Base-by-base conservation (phyloP, 331 rosid genomes). In the Ulmus americana region DNA sequence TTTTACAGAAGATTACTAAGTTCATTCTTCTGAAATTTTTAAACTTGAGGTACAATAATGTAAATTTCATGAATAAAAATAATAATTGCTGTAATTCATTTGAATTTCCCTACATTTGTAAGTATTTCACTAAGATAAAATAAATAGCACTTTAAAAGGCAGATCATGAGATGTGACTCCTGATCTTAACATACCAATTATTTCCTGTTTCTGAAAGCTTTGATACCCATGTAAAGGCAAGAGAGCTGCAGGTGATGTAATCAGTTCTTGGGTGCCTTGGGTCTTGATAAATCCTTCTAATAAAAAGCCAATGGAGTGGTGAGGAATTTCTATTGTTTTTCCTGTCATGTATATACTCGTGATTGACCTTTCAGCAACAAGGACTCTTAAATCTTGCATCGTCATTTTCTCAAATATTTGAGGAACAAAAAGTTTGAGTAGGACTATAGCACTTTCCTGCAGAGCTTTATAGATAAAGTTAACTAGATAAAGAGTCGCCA, bases 391-490 rank as follows among this genome's bases (percentile, higher is more conserved):
- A 71, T 88, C 92, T 71, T 87, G 90, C 96, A 88, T 82, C 53
- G 83, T 71, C 79, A 81, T 71, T 79, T 86, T 86, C 80, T 80
- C 98, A 76, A 86, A 89, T 74, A 86, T 71, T 76, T 83, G 94
- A 56, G 98, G 98, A 77, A 86, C 84, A 80, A 88, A 71, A 28
- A 88, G 59, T 72, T 82, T 92, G 60, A 81, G 83, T 73, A 92
- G 98, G 62, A 84, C 70, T 67, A 92, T 85, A 65, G 85, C 80
- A 83, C 96, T 88, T 76, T 92, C 97, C 97, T 92, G 85, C 75
- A 78, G 52, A 22, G 28, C 66, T 64, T 64, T 52, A 60, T 62
- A 40, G 61, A 54, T 13, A 8, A 16, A 20, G 50, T 0, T 6
- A 55, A 63, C 59, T 28, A 40, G 28, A 45, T 3, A 13, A 59